Percentiles rank a stretch among this genome's conserved stretches.
Conservation (phyloP, 495 filamentous ascomycete genomes). For the Rusavskia elegans region DNA sequence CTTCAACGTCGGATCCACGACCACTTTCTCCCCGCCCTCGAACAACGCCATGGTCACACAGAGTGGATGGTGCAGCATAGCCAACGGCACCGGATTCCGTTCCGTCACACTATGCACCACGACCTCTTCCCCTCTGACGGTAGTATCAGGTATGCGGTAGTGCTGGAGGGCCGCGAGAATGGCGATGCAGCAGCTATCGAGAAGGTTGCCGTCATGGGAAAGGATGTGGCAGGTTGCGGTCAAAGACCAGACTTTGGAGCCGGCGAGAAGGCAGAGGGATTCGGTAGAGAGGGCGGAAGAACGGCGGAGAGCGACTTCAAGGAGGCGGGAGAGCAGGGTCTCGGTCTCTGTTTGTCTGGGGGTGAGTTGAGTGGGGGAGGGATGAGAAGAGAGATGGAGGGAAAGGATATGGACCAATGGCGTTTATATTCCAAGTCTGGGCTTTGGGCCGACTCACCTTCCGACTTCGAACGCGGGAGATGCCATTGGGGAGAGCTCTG, state of each 20-base stretch:
- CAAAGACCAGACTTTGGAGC: slow-evolving; percentile 76
- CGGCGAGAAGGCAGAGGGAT: slow-evolving; percentile 83
- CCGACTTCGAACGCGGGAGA: slow-evolving; percentile 81
- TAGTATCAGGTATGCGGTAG: slow-evolving; percentile 76
- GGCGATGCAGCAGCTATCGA: slow-evolving; percentile 72
- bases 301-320: slow-evolving; percentile 86
- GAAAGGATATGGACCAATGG: too few relatives aligned
- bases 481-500: slow-evolving; percentile 84
- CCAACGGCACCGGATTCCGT: slow-evolving; percentile 73
- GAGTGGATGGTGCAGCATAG: slow-evolving; percentile 77
- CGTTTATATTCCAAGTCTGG: too few relatives aligned
- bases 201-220: slow-evolving; percentile 73
- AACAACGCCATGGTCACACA: slow-evolving; percentile 76
- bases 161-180: slow-evolving; percentile 77
- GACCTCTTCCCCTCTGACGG: slow-evolving; percentile 63
- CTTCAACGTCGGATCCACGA: slow-evolving; percentile 62
- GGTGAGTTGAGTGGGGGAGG: neutral
- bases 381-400: neutral
- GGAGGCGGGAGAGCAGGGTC: slow-evolving; percentile 64
- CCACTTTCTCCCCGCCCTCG: slow-evolving; percentile 38
- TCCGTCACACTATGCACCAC: slow-evolving; percentile 72
- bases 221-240: slow-evolving; percentile 82
- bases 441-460: slow-evolving; percentile 31
- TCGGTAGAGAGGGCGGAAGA: slow-evolving; percentile 86
- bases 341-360: slow-evolving; percentile 58